Evolutionary conservation across 306 rosid species (phyloP).

Genomic region (Oemleria cerasiformis): DNA sequence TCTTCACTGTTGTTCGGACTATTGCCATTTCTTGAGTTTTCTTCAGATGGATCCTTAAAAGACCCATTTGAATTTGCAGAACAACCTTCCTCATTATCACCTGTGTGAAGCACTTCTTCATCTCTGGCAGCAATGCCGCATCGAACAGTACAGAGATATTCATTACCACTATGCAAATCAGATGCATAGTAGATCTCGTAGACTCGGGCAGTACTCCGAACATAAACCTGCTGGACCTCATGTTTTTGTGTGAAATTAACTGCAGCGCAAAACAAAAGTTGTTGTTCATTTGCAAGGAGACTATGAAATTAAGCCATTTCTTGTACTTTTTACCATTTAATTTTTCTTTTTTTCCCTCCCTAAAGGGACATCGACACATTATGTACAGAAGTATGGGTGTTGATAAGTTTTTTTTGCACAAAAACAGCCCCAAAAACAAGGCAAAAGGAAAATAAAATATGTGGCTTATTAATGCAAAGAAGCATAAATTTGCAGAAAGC

Average conservation of each 20-base stretch:
- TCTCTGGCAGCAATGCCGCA: conserved; percentile 68
- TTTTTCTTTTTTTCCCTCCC: background rate
- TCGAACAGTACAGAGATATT: conserved; percentile 75
- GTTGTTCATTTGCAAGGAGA: conserved; percentile 19
- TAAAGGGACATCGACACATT: background rate
- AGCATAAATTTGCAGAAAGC: too few relatives aligned
- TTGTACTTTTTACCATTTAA: background rate
- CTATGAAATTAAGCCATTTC: background rate
- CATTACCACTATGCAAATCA: conserved; percentile 34
- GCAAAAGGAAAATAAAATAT: background rate
- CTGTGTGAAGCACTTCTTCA: conserved; percentile 47
- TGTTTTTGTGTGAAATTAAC: conserved; percentile 61
- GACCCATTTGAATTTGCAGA: conserved; percentile 33
- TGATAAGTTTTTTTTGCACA: background rate
- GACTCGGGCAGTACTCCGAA: conserved; percentile 80
- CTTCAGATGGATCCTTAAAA: conserved; percentile 27
- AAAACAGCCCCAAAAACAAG: background rate
- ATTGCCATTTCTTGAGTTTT: conserved; percentile 27
- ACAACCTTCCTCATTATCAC: conserved; percentile 24
- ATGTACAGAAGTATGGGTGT: background rate
- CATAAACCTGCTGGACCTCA: conserved; percentile 71
- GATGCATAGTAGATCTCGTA: conserved; percentile 67
- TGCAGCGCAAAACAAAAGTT: conserved; percentile 27
- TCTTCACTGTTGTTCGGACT: conserved; percentile 46
- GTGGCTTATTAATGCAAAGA: too few relatives aligned